Conservation (phyloP, 345 rosid genomes). For the Populus deltoides region DNA sequence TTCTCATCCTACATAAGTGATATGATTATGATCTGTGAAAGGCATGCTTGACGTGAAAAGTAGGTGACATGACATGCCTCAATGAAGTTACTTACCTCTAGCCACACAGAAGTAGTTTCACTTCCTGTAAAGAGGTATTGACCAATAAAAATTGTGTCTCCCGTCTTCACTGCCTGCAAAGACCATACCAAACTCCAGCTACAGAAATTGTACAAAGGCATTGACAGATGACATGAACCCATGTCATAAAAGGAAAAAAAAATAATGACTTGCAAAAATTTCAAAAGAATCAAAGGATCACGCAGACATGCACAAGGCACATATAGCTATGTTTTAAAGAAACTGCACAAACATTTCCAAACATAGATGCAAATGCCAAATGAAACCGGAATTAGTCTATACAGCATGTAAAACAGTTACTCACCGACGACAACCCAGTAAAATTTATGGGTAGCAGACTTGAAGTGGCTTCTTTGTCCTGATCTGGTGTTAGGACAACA, state of each 20-base stretch:
- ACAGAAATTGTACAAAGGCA: not conserved
- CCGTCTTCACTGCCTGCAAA: constrained; percentile 65
- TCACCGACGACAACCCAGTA: constrained; percentile 54
- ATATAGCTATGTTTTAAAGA: not conserved
- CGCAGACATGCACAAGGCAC: not conserved
- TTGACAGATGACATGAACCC: not conserved
- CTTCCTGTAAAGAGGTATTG: constrained; percentile 70
- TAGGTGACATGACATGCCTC: not conserved
- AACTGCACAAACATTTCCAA: not conserved
- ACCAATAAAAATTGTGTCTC: constrained; percentile 67
- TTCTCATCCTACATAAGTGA: not conserved
- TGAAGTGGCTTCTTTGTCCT: constrained; percentile 54
- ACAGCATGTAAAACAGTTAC: not conserved
- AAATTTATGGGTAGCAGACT: constrained; percentile 60
- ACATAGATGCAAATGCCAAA: not conserved
- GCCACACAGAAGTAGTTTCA: constrained; percentile 70
- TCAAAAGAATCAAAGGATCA: not conserved
- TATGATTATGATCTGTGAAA: not conserved
- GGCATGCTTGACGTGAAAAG: not conserved
- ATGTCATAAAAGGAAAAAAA: not conserved
- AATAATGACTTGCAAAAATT: not conserved
- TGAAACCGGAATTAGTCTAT: not conserved
- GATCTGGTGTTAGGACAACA: constrained; percentile 61
- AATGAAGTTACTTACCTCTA: constrained; percentile 48
- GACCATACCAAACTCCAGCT: constrained; percentile 14